Evolutionary conservation across 768 basidiomycete genomes (phyloP), one percentile per base, ranked within the genome.

Genomic region (Amanita pallidorosea): DNA sequence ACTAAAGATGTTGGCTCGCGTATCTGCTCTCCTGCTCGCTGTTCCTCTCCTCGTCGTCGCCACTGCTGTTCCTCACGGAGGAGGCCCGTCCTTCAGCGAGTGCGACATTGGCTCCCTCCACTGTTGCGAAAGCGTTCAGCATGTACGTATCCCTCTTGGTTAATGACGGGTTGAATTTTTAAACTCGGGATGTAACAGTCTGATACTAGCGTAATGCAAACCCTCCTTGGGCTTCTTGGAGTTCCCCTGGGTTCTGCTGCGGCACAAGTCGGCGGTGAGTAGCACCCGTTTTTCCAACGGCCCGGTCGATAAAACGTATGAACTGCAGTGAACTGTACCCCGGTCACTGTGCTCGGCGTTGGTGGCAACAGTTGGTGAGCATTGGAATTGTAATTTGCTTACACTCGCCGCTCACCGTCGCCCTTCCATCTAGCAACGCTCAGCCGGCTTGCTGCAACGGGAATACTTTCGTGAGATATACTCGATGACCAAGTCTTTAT

Each of bases 381-480:
- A 6, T 9, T 5, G 18, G n/a, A 5, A 9, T 18, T 8, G 22
- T 43, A 12, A 15, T 48, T 12, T 7, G 12, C 27, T 12, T 15
- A 40, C 7, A 25, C 11, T 17, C n/a, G 9, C 9, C 8, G 25
- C 25, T 47, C 12, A 53, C 36, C 6, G 45, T 51, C 5, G 8
- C n/a, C 43, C 20, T n/a, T 12, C 27, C 11, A 18, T 13, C 42
- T 12, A 61, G 61, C 54, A 29, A 53, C 31, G 18, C 34, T 13
- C 61, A 62, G 48, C 45, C 58, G 3, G 59, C 52, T 43, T 62
- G 61, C 53, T 62, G 61, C 58, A 50, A 56, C 33, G 36, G 40
- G 7, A 60, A 60, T 53, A 17, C 40, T 6, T 60, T 60, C 53
- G 57, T 57, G 54, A 56, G 57, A 22, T 2, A 25, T 50, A 20